phyloP scores from a whole-genome alignment of 164 flowering plant species.

The Vitis rupestris region DNA sequence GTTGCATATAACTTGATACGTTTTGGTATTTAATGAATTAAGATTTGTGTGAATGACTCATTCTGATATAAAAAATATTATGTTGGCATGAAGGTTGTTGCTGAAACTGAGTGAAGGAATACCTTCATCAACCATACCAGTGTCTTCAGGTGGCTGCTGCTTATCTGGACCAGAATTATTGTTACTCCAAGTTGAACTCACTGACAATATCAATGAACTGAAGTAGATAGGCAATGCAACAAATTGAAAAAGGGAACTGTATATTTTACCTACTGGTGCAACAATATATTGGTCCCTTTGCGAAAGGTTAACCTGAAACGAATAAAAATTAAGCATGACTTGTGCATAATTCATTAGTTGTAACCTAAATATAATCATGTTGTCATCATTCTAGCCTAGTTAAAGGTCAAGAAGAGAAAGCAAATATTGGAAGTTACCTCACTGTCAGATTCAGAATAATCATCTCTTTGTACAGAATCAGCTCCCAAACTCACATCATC shows the following conservation, averaged over 20 bases:
- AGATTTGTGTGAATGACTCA: too few species aligned
- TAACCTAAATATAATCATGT: neutral
- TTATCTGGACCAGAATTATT: slow-evolving; percentile 39
- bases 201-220: neutral
- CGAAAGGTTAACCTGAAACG: slow-evolving; percentile 51
- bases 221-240: neutral
- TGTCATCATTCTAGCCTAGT: too few species aligned
- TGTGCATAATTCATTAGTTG: too few species aligned
- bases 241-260: too few species aligned
- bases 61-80: neutral
- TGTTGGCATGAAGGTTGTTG: neutral
- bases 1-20: neutral
- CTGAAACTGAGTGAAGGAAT: slow-evolving; percentile 5
- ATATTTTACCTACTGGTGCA: slow-evolving; percentile 57
- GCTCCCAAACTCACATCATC: slow-evolving; percentile 69
- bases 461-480: slow-evolving; percentile 56
- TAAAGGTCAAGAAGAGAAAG: neutral
- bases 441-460: slow-evolving; percentile 60
- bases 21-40: neutral
- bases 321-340: neutral
- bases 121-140: slow-evolving; percentile 55
- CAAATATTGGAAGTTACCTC: slow-evolving; percentile 48
- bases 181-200: slow-evolving; percentile 5
- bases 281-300: slow-evolving; percentile 60
- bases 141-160: slow-evolving; percentile 29